Evolutionary conservation across 768 basidiomycete species (phyloP).

Genomic region (Chalciporus piperatus): DNA sequence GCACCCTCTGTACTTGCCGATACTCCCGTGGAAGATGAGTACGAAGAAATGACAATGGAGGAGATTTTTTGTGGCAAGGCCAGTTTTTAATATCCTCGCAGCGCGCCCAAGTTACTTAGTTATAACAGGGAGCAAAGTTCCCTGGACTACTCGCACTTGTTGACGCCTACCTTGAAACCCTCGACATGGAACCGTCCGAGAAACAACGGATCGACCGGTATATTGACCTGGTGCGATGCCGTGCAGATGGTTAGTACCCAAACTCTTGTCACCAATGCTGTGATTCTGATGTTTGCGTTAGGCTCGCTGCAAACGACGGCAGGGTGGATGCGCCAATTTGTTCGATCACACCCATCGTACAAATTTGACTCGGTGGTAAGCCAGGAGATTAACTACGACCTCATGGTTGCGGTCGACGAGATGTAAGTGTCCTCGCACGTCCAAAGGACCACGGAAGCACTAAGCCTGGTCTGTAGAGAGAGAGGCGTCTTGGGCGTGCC

Average conservation of each 20-base stretch:
- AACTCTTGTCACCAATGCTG: neutral
- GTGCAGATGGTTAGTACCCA: constrained; percentile 69
- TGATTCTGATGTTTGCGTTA: constrained; percentile 28
- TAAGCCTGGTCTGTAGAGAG: constrained; percentile 45
- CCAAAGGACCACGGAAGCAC: neutral
- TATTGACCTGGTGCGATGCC: constrained; percentile 69
- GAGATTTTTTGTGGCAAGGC: constrained; percentile 97
- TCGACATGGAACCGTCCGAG: constrained; percentile 68
- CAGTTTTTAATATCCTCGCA: constrained; percentile 13
- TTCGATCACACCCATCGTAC: constrained; percentile 88
- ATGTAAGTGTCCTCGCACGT: constrained; percentile 57
- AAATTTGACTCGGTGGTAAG: constrained; percentile 90
- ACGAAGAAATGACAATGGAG: constrained; percentile 87
- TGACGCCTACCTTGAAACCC: constrained; percentile 78
- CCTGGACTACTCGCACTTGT: constrained; percentile 82
- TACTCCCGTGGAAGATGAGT: constrained; percentile 71
- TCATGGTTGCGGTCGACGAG: constrained; percentile 84
- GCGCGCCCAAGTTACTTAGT: neutral
- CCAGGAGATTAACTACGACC: constrained; percentile 91
- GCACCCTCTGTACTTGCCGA: constrained; percentile 51
- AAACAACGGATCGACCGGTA: constrained; percentile 69
- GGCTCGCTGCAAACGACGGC: constrained; percentile 84
- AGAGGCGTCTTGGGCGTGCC: constrained; percentile 61
- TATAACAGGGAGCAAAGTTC: constrained; percentile 55
- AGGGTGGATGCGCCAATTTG: constrained; percentile 91